Conservation (phyloP, 768 basidiomycete species). For the Suillus alpinus region DNA sequence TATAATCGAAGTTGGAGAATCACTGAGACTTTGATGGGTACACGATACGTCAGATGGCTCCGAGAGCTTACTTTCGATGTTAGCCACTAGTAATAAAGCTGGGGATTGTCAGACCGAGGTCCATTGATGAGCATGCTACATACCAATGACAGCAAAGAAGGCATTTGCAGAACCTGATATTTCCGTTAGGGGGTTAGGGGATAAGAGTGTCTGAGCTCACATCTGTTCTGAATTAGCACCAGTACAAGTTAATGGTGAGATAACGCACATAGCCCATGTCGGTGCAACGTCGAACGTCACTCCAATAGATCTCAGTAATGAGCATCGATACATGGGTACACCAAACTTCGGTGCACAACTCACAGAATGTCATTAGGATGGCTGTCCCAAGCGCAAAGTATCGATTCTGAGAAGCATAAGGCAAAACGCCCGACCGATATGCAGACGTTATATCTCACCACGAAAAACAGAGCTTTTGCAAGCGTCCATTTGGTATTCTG, state of each 20-base stretch:
- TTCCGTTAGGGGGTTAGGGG: background rate
- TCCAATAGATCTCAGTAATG: background rate
- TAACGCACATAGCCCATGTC: background rate
- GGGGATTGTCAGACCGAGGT: background rate
- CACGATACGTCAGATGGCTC: background rate
- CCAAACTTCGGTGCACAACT: background rate
- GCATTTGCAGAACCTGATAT: background rate
- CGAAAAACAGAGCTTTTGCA: constrained; percentile 2
- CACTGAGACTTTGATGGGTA: background rate
- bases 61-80: constrained; percentile 1
- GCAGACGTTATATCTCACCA: background rate
- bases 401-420: constrained; percentile 1
- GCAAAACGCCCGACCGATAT: background rate
- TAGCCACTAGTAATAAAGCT: constrained; percentile 1
- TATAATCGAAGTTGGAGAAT: constrained; percentile 4
- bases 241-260: background rate
- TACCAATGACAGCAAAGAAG: background rate
- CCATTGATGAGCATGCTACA: background rate
- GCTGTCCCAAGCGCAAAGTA: constrained; percentile 6
- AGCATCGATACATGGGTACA: background rate
- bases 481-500: constrained; percentile 3
- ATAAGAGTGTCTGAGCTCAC: background rate
- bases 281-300: background rate
- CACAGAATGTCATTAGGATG: constrained; percentile 1
- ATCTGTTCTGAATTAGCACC: background rate